These are phyloP conservation scores for Globisporangium heterothallicum DNA, from an alignment of 352 stramenopile species.

Conservation along the genomic window DNA sequence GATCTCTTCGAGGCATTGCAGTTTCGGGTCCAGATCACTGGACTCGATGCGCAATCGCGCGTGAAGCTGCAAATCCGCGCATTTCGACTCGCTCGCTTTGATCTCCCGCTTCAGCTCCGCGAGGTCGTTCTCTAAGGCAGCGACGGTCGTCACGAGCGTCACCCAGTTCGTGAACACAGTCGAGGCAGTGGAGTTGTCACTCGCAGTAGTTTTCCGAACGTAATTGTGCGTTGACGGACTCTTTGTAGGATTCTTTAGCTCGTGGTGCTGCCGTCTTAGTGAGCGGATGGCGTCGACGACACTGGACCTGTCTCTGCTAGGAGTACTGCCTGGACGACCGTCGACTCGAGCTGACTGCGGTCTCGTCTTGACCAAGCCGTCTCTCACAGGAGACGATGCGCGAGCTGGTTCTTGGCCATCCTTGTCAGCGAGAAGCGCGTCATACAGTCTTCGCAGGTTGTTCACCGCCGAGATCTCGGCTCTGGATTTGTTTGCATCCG, in stretches of 20 bases:
- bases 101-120: constrained; percentile 21
- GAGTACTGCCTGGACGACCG: neutral
- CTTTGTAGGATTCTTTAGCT: neutral
- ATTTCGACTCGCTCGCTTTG: constrained; percentile 13
- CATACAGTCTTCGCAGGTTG: constrained; percentile 25
- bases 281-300: constrained; percentile 18
- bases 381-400: neutral
- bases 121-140: constrained; percentile 9
- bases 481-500: constrained; percentile 11
- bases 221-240: constrained; percentile 7
- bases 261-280: constrained; percentile 11
- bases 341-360: constrained; percentile 13
- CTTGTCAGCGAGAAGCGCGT: constrained; percentile 9
- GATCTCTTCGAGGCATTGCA: constrained; percentile 51
- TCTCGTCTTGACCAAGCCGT: neutral
- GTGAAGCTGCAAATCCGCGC: constrained; percentile 12
- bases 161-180: constrained; percentile 22
- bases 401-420: neutral
- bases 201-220: neutral
- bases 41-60: neutral
- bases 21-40: constrained; percentile 27
- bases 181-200: neutral
- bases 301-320: neutral
- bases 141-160: constrained; percentile 12
- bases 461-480: constrained; percentile 27